A percentile compares a stretch with the other conserved stretches of the same genome.
phyloP scores from a whole-genome alignment of 305 asterid genomes.

The Fraxinus baroniana region DNA sequence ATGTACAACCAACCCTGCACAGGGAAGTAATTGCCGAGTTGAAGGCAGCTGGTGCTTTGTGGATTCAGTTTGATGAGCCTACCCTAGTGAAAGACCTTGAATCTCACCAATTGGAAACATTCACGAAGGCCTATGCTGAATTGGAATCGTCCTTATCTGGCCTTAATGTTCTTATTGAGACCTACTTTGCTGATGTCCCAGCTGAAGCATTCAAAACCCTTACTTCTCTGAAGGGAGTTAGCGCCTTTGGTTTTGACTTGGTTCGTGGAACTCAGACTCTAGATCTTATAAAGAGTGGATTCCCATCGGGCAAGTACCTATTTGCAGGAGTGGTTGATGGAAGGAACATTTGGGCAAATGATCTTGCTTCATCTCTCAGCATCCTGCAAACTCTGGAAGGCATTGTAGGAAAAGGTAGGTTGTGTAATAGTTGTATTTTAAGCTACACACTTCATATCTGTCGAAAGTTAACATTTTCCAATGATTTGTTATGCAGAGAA shows the following conservation, averaged over 20 bases:
- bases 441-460: neutral
- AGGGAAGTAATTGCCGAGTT: slow-evolving; percentile 45
- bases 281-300: slow-evolving; percentile 49
- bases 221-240: slow-evolving; percentile 48
- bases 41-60: slow-evolving; percentile 62
- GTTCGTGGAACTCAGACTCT: slow-evolving; percentile 60
- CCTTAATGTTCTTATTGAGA: slow-evolving; percentile 50
- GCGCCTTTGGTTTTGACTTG: slow-evolving; percentile 55
- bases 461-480: neutral
- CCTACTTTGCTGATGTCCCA: slow-evolving; percentile 65
- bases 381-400: slow-evolving; percentile 49
- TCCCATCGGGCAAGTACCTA: slow-evolving; percentile 54
- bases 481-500: slow-evolving; percentile 35
- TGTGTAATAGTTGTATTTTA: neutral
- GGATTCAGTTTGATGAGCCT: slow-evolving; percentile 67
- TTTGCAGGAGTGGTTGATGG: slow-evolving; percentile 68
- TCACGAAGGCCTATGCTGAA: slow-evolving; percentile 51
- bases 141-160: slow-evolving; percentile 50
- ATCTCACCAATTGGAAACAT: slow-evolving; percentile 55
- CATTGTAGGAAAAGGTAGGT: slow-evolving; percentile 57
- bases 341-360: slow-evolving; percentile 73
- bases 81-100: slow-evolving; percentile 60
- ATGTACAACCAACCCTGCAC: slow-evolving; percentile 2
- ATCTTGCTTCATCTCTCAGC: slow-evolving; percentile 48
- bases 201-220: slow-evolving; percentile 46